Evolutionary conservation across 202 grass and related monocot species (phyloP).

Genomic region (Elaeis oleifera): DNA sequence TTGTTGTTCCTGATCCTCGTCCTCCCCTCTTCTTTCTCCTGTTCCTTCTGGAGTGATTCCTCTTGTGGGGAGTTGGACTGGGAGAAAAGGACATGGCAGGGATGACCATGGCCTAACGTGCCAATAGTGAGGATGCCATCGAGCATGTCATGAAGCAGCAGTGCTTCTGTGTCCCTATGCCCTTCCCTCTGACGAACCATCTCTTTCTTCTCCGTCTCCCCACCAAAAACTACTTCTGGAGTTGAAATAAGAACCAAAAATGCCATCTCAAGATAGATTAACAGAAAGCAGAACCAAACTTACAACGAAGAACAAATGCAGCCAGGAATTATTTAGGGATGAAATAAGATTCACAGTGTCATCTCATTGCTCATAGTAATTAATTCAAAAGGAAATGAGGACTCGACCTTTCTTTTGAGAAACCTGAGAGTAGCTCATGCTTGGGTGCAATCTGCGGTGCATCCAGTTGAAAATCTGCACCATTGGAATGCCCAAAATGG

Average conservation of each 20-base stretch:
- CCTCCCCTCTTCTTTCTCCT: constrained; percentile 19
- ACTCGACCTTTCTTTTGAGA: constrained; percentile 42
- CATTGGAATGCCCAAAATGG: constrained; percentile 17
- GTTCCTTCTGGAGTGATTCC: constrained; percentile 26
- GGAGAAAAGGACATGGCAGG: constrained; percentile 33
- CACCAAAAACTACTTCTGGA: neutral
- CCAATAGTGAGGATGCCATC: constrained; percentile 81
- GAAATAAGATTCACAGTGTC: too few species aligned
- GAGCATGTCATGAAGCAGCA: constrained; percentile 78
- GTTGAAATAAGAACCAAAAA: too few species aligned
- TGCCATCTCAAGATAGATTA: too few species aligned
- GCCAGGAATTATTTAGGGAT: too few species aligned
- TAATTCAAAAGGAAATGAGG: too few species aligned
- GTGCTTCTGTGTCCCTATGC: constrained; percentile 75
- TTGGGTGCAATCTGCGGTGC: constrained; percentile 60
- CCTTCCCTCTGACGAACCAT: constrained; percentile 21
- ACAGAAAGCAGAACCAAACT: too few species aligned
- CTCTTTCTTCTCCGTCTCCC: constrained; percentile 35
- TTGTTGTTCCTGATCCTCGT: constrained; percentile 20
- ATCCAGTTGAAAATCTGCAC: constrained; percentile 76
- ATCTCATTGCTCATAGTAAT: too few species aligned
- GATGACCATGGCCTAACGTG: constrained; percentile 71
- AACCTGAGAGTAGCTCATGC: constrained; percentile 50
- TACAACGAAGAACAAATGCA: too few species aligned
- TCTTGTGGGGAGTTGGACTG: constrained; percentile 18